These are phyloP conservation scores for Fomes fomentarius DNA, from an alignment of 1,284 basidiomycete species.

Conservation along the genomic window DNA sequence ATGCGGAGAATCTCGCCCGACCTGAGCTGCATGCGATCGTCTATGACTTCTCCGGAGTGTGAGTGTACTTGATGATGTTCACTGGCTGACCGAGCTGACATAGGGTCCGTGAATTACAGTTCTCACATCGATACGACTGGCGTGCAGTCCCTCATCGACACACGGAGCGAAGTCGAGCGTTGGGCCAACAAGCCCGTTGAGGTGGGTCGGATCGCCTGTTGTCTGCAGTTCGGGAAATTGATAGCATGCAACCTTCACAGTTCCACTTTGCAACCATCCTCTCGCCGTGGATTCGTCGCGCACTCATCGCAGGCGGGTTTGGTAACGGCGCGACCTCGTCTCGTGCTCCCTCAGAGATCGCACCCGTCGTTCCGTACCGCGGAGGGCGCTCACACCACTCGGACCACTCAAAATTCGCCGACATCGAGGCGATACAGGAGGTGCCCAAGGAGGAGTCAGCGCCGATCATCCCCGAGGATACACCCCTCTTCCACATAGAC, in stretches of 20 bases:
- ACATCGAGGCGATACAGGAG: slow-evolving; percentile 30
- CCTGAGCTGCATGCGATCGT: slow-evolving; percentile 86
- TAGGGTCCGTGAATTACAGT: slow-evolving; percentile 36
- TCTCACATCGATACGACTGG: slow-evolving; percentile 88
- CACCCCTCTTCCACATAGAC: slow-evolving; percentile 91
- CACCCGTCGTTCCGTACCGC: slow-evolving; percentile 68
- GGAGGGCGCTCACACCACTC: slow-evolving; percentile 65
- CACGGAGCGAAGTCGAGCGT: slow-evolving; percentile 83
- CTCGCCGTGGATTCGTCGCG: slow-evolving; percentile 92
- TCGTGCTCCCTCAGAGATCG: slow-evolving; percentile 62
- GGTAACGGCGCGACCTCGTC: slow-evolving; percentile 54
- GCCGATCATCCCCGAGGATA: slow-evolving; percentile 56
- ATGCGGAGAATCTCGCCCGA: slow-evolving; percentile 56
- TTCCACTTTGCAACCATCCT: slow-evolving; percentile 83
- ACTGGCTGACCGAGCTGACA: slow-evolving; percentile 1
- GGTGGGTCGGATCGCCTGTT: too few relatives aligned
- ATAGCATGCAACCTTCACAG: too few relatives aligned
- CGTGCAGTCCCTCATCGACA: slow-evolving; percentile 90
- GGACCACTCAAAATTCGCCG: too few relatives aligned
- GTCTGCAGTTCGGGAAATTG: too few relatives aligned
- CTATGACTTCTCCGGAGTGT: slow-evolving; percentile 90
- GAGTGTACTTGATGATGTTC: slow-evolving; percentile 35
- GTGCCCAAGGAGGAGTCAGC: slow-evolving; percentile 30
- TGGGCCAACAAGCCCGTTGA: slow-evolving; percentile 85
- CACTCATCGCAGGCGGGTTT: slow-evolving; percentile 86